Base-by-base conservation (phyloP, 2,329 filamentous ascomycete species). In the Scolecobasidium constrictum region DNA sequence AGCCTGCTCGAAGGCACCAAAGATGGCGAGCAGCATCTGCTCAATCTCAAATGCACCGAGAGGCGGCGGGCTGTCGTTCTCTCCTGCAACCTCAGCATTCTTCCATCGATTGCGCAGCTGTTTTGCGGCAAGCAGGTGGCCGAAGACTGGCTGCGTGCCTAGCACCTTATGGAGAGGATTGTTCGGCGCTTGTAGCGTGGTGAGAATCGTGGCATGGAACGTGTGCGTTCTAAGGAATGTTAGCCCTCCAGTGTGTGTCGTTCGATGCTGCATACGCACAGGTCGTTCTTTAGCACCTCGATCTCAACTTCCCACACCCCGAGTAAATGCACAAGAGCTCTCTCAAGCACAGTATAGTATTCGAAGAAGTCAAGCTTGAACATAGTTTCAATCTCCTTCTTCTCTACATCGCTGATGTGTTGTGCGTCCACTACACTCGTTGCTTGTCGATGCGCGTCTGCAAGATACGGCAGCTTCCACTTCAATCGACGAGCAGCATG, bases 291-390 rank as follows among this genome's bases (percentile, higher is more conserved):
- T 43, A 43, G 23, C 20, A 50, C 46, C 11, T 47, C 43, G 1
- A 85, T 64, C 0, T 57, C 55, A 4, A 83, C 67, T 5, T 73
- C 76, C 46, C 78, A 81, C 0, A 83, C 71, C 1, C 69, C 69
- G n/a, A 83, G 69, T 1, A 83, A 63, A 37, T 80, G 73, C 2
- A 83, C 78, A 5, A 86, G 66, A 0, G 79, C 80, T 21, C 82
- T 75, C 60, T 86, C 82, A 5, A 86, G 71, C 26, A 83, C 69
- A 40, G 77, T 75, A 62, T 86, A 86, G 57, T 81, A 86, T 53
- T 86, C 82, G 59, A 83, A 78, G 48, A 86, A 86, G 53, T 86
- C 82, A 5, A 86, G 69, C 57, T 86, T 85, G 65, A 86, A 86
- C 69, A 84, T 84, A 13, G 56, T 52, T 37, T 60, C 56, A n/a